phyloP scores from a whole-genome alignment of 2,329 filamentous ascomycete genomes.

The Delphinella strobiligena region DNA sequence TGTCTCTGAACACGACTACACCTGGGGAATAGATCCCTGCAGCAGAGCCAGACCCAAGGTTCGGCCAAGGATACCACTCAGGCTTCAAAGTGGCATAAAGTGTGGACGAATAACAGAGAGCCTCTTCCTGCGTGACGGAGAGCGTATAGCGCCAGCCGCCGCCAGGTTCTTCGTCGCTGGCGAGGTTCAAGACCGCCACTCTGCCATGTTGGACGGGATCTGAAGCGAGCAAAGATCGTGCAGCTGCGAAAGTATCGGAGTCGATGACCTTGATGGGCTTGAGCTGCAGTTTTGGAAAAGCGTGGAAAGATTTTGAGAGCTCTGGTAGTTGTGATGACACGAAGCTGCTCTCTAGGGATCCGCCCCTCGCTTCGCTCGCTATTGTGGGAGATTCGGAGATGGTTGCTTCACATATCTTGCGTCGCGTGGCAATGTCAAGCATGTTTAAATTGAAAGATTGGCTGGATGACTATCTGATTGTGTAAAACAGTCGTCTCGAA shows the following conservation, averaged over 20 bases:
- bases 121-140: conserved; percentile 6
- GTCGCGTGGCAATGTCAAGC: conserved; percentile 2
- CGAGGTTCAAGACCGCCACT: conserved; percentile 4
- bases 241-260: conserved; percentile 1
- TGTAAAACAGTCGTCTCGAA: too few species aligned
- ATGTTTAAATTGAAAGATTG: too few species aligned
- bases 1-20: conserved; percentile 4
- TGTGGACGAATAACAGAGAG: conserved; percentile 5
- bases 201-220: background rate
- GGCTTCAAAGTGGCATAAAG: background rate
- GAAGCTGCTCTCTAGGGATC: conserved; percentile 1
- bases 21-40: background rate
- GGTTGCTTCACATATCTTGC: conserved; percentile 4
- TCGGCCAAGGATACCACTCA: conserved; percentile 4
- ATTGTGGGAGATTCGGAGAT: background rate
- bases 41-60: background rate
- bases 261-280: background rate
- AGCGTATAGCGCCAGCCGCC: conserved; percentile 8
- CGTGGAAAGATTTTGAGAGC: background rate
- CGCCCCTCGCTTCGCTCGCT: background rate
- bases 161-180: conserved; percentile 1
- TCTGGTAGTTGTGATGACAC: background rate
- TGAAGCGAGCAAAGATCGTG: background rate
- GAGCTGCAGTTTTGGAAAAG: background rate
- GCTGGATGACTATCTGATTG: too few species aligned